A percentile compares a stretch with the other conserved stretches of the same genome.
Conservation (phyloP, 352 stramenopile species). For the Phytophthora idaei region DNA sequence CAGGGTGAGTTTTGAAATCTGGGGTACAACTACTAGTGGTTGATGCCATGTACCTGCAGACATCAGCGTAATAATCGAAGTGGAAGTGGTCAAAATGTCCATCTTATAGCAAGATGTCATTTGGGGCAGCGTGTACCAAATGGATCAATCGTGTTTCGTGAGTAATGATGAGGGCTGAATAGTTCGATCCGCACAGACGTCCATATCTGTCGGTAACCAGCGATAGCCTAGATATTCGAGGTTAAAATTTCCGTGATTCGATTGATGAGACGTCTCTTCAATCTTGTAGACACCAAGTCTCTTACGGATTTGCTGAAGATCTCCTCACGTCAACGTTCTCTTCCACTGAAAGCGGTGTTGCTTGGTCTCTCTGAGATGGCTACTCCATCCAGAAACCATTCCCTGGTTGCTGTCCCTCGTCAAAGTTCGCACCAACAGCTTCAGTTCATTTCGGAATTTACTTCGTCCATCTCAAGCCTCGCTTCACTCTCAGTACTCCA, state of each 20-base stretch:
- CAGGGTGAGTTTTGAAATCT: constrained; percentile 51
- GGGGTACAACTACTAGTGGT: constrained; percentile 1
- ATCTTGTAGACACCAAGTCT: not conserved
- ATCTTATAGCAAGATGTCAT: no score
- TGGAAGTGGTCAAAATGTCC: no score
- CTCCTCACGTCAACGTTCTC: no score
- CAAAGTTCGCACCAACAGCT: not conserved
- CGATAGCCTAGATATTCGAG: no score
- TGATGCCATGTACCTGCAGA: not conserved
- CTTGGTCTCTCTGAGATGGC: not conserved
- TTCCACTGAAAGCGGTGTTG: no score
- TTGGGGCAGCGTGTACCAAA: no score
- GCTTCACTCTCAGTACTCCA: constrained; percentile 2
- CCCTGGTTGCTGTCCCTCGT: no score
- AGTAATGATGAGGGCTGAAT: no score
- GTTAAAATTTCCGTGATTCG: not conserved
- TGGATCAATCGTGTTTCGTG: no score
- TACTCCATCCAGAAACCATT: not conserved
- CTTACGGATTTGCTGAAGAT: not conserved
- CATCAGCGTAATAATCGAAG: no score
- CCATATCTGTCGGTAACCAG: no score
- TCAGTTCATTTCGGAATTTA: constrained; percentile 36
- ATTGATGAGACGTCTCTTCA: not conserved
- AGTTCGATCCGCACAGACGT: no score
- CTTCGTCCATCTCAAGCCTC: constrained; percentile 29